Percentiles rank a stretch among this genome's conserved stretches.
Conservation (phyloP, 345 rosid species). For the Populus pruinosa region DNA sequence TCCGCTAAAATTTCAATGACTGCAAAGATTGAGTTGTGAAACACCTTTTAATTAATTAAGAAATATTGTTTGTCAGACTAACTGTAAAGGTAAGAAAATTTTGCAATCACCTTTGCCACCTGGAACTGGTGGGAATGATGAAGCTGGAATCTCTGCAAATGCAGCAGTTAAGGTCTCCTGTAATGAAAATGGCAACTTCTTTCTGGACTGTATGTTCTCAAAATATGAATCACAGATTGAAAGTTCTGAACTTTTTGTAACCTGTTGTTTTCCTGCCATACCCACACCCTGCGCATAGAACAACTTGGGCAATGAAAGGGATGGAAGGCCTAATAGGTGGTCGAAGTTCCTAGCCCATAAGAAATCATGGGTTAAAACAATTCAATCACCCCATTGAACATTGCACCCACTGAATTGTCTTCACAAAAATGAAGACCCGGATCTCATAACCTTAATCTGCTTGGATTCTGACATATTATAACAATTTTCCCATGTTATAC, state of each 20-base stretch:
- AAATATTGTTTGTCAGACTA: background rate
- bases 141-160: slow-evolving; percentile 64
- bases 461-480: background rate
- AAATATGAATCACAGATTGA: slow-evolving; percentile 67
- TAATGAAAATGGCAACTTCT: slow-evolving; percentile 60
- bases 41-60: background rate
- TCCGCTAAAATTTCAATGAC: slow-evolving; percentile 82
- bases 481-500: too few relatives aligned
- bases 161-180: slow-evolving; percentile 75
- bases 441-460: too few relatives aligned
- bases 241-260: slow-evolving; percentile 27
- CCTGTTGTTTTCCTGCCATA: slow-evolving; percentile 38
- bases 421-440: background rate
- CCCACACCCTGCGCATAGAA: slow-evolving; percentile 7
- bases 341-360: too few relatives aligned
- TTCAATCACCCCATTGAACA: too few relatives aligned
- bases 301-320: too few relatives aligned
- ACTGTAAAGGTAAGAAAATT: background rate
- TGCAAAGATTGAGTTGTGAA: slow-evolving; percentile 11
- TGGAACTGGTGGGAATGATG: slow-evolving; percentile 76
- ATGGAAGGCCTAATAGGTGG: too few relatives aligned
- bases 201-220: slow-evolving; percentile 62
- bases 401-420: background rate
- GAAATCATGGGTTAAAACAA: background rate
- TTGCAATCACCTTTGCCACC: slow-evolving; percentile 59